Conservation (phyloP, 148 eudicot genomes). For the Hydrangea macrophylla region DNA sequence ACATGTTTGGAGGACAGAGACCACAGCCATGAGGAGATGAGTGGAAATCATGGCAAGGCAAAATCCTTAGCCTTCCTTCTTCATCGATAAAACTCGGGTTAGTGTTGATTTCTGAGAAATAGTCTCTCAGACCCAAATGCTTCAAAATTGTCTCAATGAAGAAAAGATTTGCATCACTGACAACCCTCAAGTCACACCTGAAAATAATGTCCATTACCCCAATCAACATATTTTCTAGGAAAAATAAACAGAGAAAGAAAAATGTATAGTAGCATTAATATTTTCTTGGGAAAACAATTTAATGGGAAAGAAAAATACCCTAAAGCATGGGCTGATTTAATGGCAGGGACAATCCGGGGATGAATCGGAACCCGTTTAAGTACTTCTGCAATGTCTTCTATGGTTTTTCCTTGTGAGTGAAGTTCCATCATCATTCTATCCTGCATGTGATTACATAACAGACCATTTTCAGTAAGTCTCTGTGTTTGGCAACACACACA, state of each 20-base stretch:
- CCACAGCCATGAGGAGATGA: slow-evolving; percentile 50
- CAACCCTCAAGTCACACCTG: slow-evolving; percentile 83
- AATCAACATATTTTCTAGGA: neutral
- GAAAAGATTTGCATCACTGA: slow-evolving; percentile 82
- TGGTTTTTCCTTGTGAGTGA: slow-evolving; percentile 61
- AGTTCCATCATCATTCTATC: slow-evolving; percentile 80
- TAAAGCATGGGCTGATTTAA: slow-evolving; percentile 65
- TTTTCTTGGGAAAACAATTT: too few species aligned
- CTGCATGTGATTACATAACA: slow-evolving; percentile 31
- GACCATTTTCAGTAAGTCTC: neutral
- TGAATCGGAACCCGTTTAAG: slow-evolving; percentile 56
- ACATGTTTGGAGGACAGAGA: slow-evolving; percentile 94
- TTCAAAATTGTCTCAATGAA: slow-evolving; percentile 68
- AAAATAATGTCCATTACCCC: neutral
- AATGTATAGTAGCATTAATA: neutral
- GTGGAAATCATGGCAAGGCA: slow-evolving; percentile 58
- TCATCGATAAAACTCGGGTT: slow-evolving; percentile 64
- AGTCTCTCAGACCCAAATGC: slow-evolving; percentile 53
- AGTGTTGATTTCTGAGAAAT: slow-evolving; percentile 69
- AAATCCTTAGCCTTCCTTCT: slow-evolving; percentile 63
- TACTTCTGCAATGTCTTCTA: slow-evolving; percentile 50
- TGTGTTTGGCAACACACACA: neutral
- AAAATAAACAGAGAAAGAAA: neutral
- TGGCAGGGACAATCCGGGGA: slow-evolving; percentile 62
- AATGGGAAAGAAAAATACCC: slow-evolving; percentile 43